A percentile compares a stretch with the other conserved stretches of the same genome.
Conservation (phyloP, 306 rosid genomes). For the Luffa aegyptiaca region DNA sequence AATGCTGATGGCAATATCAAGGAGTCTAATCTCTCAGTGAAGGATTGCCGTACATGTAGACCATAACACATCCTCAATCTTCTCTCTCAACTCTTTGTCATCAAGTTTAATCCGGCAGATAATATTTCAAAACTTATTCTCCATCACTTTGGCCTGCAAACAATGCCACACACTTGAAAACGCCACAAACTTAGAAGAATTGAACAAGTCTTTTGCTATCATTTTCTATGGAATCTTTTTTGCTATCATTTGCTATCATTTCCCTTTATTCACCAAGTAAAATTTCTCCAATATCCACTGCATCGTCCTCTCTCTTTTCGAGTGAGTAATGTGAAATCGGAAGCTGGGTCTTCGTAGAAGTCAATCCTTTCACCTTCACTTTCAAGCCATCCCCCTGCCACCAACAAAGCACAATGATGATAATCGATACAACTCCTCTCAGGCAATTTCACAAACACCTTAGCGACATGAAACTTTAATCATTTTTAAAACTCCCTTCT, state of each 20-base stretch:
- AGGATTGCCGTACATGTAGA: slow-evolving; percentile 48
- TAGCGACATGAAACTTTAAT: not conserved
- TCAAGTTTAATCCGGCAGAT: slow-evolving; percentile 42
- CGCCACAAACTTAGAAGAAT: not conserved
- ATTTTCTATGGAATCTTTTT: too few species aligned
- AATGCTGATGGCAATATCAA: slow-evolving; percentile 15
- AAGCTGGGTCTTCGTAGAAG: slow-evolving; percentile 88
- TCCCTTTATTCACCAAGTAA: slow-evolving; percentile 95
- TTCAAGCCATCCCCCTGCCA: slow-evolving; percentile 71
- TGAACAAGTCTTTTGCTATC: not conserved
- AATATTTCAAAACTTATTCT: slow-evolving; percentile 68
- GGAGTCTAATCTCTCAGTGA: not conserved
- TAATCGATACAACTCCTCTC: not conserved
- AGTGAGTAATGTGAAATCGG: slow-evolving; percentile 81
- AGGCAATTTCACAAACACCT: not conserved
- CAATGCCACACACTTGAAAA: not conserved
- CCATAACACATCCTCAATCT: slow-evolving; percentile 85
- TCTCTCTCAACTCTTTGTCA: slow-evolving; percentile 78
- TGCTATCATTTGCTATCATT: not conserved
- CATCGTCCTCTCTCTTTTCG: slow-evolving; percentile 51
- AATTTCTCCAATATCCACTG: slow-evolving; percentile 95
- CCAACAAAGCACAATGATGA: not conserved
- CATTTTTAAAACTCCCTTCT: too few species aligned
- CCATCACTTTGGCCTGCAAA: slow-evolving; percentile 85
- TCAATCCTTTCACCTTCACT: slow-evolving; percentile 88